Conservation (phyloP, 164 flowering plant genomes). For the Annona cherimola region DNA sequence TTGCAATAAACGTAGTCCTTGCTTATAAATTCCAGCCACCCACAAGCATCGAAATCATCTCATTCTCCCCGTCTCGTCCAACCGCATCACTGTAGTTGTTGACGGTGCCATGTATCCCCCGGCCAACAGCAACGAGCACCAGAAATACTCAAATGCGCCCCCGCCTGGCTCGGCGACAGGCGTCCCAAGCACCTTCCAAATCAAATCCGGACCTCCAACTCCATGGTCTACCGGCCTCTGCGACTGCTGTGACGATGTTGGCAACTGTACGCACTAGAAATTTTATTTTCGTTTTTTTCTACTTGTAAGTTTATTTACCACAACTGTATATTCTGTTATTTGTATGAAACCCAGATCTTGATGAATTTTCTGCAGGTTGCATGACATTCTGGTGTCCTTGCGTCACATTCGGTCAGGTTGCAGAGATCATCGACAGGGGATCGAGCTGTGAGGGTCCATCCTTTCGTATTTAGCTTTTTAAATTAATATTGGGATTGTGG, state of each 20-base stretch:
- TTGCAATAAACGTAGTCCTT: no score
- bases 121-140: neutral
- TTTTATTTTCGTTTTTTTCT: neutral
- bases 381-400: conserved; percentile 30
- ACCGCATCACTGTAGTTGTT: no score
- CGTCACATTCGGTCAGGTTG: conserved; percentile 12
- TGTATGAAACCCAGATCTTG: neutral
- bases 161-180: neutral
- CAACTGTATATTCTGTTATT: neutral
- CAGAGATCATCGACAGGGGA: conserved; percentile 12
- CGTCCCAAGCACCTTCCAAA: neutral
- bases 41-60: no score
- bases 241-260: conserved; percentile 31
- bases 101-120: neutral
- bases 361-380: conserved; percentile 31
- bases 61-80: no score
- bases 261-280: conserved; percentile 29
- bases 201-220: conserved; percentile 17
- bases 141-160: neutral
- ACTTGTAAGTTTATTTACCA: neutral
- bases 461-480: no score
- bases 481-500: no score
- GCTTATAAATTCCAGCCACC: no score
- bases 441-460: neutral
- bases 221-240: conserved; percentile 59